Base-by-base conservation (phyloP, 331 rosid species). In the Malus hybrid region DNA sequence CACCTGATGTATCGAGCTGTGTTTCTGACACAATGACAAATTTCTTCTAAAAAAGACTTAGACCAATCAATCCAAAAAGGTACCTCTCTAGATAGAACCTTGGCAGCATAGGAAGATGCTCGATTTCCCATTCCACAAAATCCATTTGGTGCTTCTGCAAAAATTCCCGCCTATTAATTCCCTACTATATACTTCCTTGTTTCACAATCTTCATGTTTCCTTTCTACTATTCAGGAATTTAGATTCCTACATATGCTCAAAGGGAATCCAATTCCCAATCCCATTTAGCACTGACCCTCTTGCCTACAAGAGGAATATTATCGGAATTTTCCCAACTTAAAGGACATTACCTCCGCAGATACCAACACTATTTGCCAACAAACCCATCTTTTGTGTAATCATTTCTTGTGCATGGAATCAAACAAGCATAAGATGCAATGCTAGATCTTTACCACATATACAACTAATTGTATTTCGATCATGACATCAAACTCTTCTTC, bases 181-280 rank as follows among this genome's bases (percentile, higher is more conserved):
- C 57, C 57, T 52, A 2, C 16, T 16, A 16, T 52, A 16, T 16
- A 52, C 57, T 52, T 52, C 57, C 57, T 52, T 18, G 20, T 1
- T 52, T 52, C 57, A 52, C 57, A 52, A 52, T 52, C 57, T 52
- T 6, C 57, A 52, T 16, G 57, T 52, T 18, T 52, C 57, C 57
- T 52, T 52, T 19, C 57, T 52, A 18, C 28, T 13, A 10, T 9
- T 2, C 24, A 4, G 63, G 7, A 58, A 58, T 9, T 66, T 68
- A 20, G 67, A 61, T 67, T 67, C 50, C n/a, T 34, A 19, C 10
- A 1, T 28, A 30, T 44, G 29, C 30, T 61, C 28, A 30, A 56
- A 24, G 75, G 71, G 89, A 84, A 88, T 84, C 67, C 30, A 87
- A 84, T 88, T 79, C 86, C 72, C 68, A 29, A 16, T 65, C 71